These are phyloP conservation scores for Periconia sp. DNA, from an alignment of 2,329 filamentous ascomycete genomes.

Conservation along the genomic window DNA sequence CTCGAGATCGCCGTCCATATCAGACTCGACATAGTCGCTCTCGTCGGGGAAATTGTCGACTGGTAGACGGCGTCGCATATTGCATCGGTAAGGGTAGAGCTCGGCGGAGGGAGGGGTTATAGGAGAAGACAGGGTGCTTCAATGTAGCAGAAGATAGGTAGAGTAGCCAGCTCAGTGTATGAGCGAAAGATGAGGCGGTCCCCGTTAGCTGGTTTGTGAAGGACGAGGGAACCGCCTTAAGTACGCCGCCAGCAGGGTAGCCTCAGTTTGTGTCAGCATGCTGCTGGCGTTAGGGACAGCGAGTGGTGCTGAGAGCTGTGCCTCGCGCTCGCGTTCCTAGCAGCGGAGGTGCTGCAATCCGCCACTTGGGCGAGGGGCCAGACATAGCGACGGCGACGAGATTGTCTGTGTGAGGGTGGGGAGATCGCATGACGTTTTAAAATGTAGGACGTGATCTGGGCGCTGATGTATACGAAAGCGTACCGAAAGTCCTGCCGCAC, in stretches of 20 bases:
- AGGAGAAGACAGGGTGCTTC: constrained; percentile 1
- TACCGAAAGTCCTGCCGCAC: too few relatives aligned
- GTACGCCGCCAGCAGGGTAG: constrained; percentile 8
- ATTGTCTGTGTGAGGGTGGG: too few relatives aligned
- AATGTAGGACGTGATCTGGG: too few relatives aligned
- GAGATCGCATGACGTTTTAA: too few relatives aligned
- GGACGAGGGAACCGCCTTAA: constrained; percentile 13
- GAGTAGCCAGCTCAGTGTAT: too few relatives aligned
- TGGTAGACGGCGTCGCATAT: constrained; percentile 14
- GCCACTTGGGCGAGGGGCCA: constrained; percentile 6
- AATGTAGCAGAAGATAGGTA: constrained; percentile 11
- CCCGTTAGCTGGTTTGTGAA: constrained; percentile 9
- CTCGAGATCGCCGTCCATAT: constrained; percentile 12
- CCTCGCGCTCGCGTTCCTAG: not conserved
- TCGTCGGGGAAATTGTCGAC: constrained; percentile 14
- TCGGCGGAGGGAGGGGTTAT: constrained; percentile 5
- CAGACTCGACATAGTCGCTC: constrained; percentile 16
- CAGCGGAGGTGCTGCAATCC: constrained; percentile 2
- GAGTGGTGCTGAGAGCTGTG: not conserved
- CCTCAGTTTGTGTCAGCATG: constrained; percentile 9
- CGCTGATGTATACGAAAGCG: too few relatives aligned
- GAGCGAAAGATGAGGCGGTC: constrained; percentile 11
- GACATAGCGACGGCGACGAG: too few relatives aligned
- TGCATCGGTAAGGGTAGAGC: constrained; percentile 6
- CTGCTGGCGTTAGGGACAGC: constrained; percentile 4